phyloP scores from a whole-genome alignment of 1,139 yeast genomes.

The Yamadazyma oceani region DNA sequence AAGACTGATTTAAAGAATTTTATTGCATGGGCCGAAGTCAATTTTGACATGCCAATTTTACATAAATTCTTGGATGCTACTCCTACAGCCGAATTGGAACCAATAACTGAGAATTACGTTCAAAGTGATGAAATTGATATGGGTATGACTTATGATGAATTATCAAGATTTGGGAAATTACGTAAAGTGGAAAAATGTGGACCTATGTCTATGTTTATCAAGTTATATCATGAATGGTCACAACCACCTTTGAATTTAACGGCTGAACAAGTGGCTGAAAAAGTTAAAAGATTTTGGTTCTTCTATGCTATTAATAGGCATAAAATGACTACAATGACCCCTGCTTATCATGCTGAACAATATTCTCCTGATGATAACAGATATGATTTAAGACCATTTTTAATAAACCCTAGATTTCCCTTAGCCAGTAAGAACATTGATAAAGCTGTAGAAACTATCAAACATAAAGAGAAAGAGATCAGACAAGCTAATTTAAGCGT shows the following conservation, averaged over 20 bases:
- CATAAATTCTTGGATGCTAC: constrained; percentile 80
- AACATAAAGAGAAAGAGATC: constrained; percentile 35
- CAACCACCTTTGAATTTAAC: constrained; percentile 63
- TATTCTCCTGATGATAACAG: constrained; percentile 98
- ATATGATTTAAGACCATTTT: constrained; percentile 90
- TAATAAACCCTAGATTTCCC: constrained; percentile 86
- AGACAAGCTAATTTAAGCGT: constrained; percentile 19
- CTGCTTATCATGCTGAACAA: constrained; percentile 96
- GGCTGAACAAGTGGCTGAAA: constrained; percentile 83
- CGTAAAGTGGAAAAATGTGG: constrained; percentile 95
- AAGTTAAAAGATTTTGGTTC: constrained; percentile 89
- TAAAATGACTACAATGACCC: constrained; percentile 94
- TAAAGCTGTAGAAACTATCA: constrained; percentile 57
- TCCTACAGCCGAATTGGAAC: constrained; percentile 98
- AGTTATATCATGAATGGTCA: constrained; percentile 89
- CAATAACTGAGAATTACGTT: constrained; percentile 85
- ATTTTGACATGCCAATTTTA: constrained; percentile 75
- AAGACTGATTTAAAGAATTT: constrained; percentile 87
- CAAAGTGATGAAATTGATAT: constrained; percentile 96
- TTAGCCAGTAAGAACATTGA: constrained; percentile 92
- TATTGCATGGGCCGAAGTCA: constrained; percentile 71
- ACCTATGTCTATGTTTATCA: constrained; percentile 90
- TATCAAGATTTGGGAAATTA: constrained; percentile 86
- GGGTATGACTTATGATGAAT: constrained; percentile 97
- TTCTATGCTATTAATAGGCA: constrained; percentile 94